A percentile compares a stretch with the other conserved stretches of the same genome.
phyloP scores from a whole-genome alignment of 306 rosid species.

The Parietaria judaica region DNA sequence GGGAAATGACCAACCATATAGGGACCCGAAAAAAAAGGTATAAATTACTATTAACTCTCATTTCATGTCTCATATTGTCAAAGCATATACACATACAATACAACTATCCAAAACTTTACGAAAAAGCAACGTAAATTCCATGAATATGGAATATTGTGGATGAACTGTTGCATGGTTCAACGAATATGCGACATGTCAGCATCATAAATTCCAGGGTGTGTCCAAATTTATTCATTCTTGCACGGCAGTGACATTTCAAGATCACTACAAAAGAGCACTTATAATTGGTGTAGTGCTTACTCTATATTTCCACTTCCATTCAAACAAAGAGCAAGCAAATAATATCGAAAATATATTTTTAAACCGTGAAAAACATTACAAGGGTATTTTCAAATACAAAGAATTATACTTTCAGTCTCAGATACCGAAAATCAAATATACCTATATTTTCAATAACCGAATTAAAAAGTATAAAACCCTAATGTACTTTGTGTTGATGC shows the following conservation, averaged over 20 bases:
- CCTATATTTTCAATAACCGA: too few relatives aligned
- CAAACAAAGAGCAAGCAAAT: neutral
- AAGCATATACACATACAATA: too few relatives aligned
- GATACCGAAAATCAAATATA: too few relatives aligned
- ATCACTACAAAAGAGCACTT: neutral
- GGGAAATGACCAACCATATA: neutral
- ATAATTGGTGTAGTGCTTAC: neutral
- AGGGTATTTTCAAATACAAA: neutral
- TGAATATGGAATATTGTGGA: neutral
- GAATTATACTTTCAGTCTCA: neutral
- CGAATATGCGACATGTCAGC: neutral
- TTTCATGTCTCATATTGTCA: too few relatives aligned
- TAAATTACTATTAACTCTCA: too few relatives aligned
- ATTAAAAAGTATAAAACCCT: too few relatives aligned
- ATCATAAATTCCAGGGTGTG: conserved; percentile 4
- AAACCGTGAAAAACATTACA: neutral
- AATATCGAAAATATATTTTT: neutral
- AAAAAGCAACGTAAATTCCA: neutral
- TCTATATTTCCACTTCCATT: neutral
- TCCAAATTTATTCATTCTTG: conserved; percentile 11
- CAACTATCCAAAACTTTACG: too few relatives aligned
- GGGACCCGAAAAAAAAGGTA: neutral
- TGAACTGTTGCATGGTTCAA: neutral
- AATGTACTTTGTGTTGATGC: too few relatives aligned
- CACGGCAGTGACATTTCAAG: neutral